Conservation (phyloP, 176 grass and related monocot genomes). For the Leersia perrieri region DNA sequence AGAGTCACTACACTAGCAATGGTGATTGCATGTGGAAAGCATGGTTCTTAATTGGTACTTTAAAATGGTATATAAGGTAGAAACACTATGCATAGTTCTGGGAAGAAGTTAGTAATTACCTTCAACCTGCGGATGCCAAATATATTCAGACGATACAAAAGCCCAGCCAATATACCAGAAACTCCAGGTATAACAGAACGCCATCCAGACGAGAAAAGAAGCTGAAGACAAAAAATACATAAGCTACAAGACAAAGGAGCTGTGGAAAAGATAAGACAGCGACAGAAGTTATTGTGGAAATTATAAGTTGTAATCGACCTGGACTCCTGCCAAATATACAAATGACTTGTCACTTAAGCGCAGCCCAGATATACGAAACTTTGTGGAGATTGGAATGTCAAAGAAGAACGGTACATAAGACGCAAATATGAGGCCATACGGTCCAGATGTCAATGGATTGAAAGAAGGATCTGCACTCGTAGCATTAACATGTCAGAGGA, state of each 20-base stretch:
- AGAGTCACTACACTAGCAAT: background rate
- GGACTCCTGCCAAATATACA: constrained; percentile 90
- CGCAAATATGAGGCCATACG: constrained; percentile 94
- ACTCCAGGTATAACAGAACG: constrained; percentile 75
- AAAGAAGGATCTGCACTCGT: constrained; percentile 59
- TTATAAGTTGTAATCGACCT: constrained; percentile 66
- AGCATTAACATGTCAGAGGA: constrained; percentile 25
- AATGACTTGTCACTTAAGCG: constrained; percentile 81
- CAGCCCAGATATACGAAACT: constrained; percentile 70
- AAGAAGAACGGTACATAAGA: constrained; percentile 90
- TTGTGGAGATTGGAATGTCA: constrained; percentile 85
- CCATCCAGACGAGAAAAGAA: constrained; percentile 86
- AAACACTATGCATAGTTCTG: background rate
- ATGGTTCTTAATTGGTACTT: constrained; percentile 2
- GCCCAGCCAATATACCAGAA: constrained; percentile 73
- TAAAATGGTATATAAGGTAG: constrained; percentile 4
- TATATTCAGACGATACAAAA: constrained; percentile 78
- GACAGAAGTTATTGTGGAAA: background rate
- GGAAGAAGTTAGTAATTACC: constrained; percentile 41
- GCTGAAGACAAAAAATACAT: constrained; percentile 50
- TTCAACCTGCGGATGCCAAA: constrained; percentile 88
- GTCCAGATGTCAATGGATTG: constrained; percentile 64
- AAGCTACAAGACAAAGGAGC: background rate
- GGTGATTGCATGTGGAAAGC: background rate
- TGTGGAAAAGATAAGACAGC: background rate